Evolutionary conservation across 2,329 filamentous ascomycete species (phyloP).

Genomic region (Rhexocercosporidium sp.): DNA sequence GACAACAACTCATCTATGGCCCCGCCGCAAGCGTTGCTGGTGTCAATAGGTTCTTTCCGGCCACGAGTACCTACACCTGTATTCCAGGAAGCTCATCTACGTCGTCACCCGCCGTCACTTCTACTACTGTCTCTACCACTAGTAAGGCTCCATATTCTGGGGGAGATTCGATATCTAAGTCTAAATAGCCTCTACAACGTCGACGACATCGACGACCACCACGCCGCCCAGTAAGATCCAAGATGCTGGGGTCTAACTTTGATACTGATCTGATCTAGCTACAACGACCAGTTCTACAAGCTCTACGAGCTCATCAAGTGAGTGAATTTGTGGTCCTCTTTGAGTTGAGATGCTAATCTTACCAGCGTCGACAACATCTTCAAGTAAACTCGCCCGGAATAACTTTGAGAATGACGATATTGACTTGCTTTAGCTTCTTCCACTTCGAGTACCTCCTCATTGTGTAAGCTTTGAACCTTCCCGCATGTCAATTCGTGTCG

Average conservation of each 20-base stretch:
- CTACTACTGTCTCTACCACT: neutral
- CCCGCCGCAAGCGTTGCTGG: neutral
- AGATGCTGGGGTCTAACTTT: neutral
- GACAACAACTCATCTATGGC: neutral
- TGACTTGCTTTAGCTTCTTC: neutral
- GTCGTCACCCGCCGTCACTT: neutral
- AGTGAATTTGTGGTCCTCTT: neutral
- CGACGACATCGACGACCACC: neutral
- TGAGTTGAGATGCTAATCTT: neutral
- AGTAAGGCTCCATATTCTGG: neutral
- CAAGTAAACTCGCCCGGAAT: neutral
- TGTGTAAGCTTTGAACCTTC: neutral
- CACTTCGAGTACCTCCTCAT: neutral
- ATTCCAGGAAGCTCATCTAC: neutral
- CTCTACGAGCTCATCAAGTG: neutral
- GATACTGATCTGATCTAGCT: neutral
- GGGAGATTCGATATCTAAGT: neutral
- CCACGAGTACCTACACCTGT: neutral
- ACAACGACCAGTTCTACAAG: neutral
- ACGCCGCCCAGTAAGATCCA: neutral
- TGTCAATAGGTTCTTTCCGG: neutral
- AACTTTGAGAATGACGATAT: neutral
- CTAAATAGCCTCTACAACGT: neutral
- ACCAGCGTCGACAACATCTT: neutral
- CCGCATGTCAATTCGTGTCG: neutral